Evolutionary conservation across 2,329 filamentous ascomycete species (phyloP).

Genomic region (Talaromyces piceae): DNA sequence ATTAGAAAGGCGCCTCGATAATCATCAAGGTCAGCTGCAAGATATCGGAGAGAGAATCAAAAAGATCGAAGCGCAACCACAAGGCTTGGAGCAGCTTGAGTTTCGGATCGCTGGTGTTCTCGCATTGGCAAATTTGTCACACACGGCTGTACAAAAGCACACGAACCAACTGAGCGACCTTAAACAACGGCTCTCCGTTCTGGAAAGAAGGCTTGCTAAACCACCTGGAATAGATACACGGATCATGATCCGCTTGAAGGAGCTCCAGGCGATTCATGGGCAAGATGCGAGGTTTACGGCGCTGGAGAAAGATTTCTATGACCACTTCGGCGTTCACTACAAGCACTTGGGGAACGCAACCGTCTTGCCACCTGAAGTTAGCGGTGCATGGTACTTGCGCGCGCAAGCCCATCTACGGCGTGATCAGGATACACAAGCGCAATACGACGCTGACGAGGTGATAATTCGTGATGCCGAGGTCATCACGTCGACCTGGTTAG

Average conservation of each 20-base stretch:
- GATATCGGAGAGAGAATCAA: too few species aligned
- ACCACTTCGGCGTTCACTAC: background rate
- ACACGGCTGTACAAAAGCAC: too few species aligned
- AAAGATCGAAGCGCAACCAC: too few species aligned
- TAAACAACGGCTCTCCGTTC: background rate
- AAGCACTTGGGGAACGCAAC: background rate
- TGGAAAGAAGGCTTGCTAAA: too few species aligned
- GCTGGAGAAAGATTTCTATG: background rate
- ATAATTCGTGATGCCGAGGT: background rate
- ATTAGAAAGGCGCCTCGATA: too few species aligned
- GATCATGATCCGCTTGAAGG: background rate
- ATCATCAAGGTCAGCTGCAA: too few species aligned
- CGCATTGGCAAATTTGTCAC: too few species aligned
- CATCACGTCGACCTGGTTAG: background rate
- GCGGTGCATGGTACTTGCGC: background rate
- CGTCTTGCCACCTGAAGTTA: background rate
- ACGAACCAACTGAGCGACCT: background rate
- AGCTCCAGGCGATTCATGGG: background rate
- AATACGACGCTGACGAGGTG: background rate
- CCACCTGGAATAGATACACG: background rate
- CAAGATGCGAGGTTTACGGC: too few species aligned
- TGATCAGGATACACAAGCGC: background rate
- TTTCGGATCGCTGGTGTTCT: too few species aligned
- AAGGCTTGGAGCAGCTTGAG: too few species aligned
- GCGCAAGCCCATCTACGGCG: background rate